Base-by-base conservation (phyloP, 139 green algal species). In the Cymbomonas tetramitiformis region DNA sequence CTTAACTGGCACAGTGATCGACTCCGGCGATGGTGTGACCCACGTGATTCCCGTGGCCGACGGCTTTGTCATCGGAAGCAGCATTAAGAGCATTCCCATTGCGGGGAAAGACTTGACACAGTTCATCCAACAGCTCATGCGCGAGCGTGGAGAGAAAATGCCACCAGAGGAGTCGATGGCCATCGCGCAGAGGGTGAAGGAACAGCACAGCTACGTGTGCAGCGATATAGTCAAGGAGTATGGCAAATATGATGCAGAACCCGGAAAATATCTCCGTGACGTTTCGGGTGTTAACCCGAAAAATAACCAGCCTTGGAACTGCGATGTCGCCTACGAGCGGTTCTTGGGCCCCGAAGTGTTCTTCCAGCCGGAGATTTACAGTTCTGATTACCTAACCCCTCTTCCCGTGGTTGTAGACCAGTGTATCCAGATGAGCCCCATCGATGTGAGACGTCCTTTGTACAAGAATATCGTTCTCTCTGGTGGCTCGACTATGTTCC, bases 321-420 rank as follows among this genome's bases (percentile, higher is more conserved):
- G 67, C 30, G 67, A 77, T 3, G 61, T 87, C 31, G 65, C 68
- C 29, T 67, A 78, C 30, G 82, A 88, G 70, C 69, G 72, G 29
- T 90, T 90, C 58, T 62, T 87, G 34, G 81, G 64, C 0, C 78
- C 80, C 12, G 82, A 90, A 61, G 55, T 87, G 2, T 87, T 87
- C 68, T 91, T 91, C 74, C 49, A 55, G 7, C 79, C 82, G 3
- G 65, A 82, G 26, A 75, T 86, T 15, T 78, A 75, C 52, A 58
- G 56, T 12, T 64, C 56, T 30, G 57, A 79, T 28, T 74, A 62
- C 36, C 66, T 44, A 9, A 77, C 60, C 8, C 58, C 78, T 9
- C 56, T 88, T 50, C 80, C 80, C 15, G 60, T 79, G 62, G 41
- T 87, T 26, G 69, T 92, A 4, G 82, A 92, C 58, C 21, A 64